Percentiles rank a stretch among this genome's conserved stretches.
Conservation (phyloP, 2,329 filamentous ascomycete species). For the Penicillium italicum region DNA sequence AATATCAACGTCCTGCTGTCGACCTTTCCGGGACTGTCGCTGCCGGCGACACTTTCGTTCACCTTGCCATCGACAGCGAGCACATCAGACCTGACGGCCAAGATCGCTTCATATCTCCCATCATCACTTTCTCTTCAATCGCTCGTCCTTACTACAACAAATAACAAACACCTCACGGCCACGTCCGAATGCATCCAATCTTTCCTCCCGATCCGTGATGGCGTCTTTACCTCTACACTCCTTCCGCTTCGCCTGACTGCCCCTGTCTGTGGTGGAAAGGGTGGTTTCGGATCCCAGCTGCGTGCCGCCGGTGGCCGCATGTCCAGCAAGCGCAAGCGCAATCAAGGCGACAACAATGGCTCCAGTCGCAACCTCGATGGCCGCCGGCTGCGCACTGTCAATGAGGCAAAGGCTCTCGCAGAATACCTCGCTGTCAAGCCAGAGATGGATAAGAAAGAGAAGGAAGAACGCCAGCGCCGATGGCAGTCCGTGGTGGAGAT, state of each 20-base stretch:
- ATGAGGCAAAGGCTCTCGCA: conserved; percentile 89
- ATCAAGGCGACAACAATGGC: conserved; percentile 76
- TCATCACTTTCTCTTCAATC: conserved; percentile 55
- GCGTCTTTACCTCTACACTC: conserved; percentile 58
- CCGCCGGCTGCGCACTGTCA: conserved; percentile 81
- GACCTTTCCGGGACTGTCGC: conserved; percentile 75
- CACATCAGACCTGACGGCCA: conserved; percentile 63
- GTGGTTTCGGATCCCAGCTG: conserved; percentile 94
- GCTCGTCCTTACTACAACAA: conserved; percentile 75
- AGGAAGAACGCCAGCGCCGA: conserved; percentile 72
- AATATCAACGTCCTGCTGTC: conserved; percentile 79
- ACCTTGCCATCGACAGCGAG: conserved; percentile 64
- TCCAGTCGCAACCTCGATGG: conserved; percentile 94
- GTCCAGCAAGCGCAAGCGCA: conserved; percentile 89
- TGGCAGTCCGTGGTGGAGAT: conserved; percentile 87
- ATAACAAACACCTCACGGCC: conserved; percentile 65
- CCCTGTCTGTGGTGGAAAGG: conserved; percentile 86
- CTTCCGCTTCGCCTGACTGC: conserved; percentile 77
- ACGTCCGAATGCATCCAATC: conserved; percentile 54
- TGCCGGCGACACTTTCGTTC: conserved; percentile 80
- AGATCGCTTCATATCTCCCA: conserved; percentile 56
- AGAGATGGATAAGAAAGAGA: conserved; percentile 93
- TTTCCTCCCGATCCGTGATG: conserved; percentile 52
- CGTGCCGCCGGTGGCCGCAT: conserved; percentile 96
- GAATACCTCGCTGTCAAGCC: conserved; percentile 95